phyloP scores from a whole-genome alignment of 441 rosid genomes.

The Hura crepitans region DNA sequence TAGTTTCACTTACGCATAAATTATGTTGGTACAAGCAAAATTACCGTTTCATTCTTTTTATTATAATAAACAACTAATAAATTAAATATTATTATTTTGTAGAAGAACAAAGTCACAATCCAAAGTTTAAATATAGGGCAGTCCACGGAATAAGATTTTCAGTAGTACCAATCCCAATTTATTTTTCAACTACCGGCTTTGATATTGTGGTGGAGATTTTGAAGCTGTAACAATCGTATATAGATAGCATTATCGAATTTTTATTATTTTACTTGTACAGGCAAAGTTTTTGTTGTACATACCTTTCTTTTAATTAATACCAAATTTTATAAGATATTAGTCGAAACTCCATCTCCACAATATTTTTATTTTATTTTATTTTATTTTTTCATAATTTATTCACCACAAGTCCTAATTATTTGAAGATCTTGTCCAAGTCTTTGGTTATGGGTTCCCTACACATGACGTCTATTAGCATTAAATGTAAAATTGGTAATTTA shows the following conservation, averaged over 20 bases:
- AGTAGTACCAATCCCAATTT: background rate
- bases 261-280: background rate
- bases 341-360: too few species aligned
- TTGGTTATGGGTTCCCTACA: background rate
- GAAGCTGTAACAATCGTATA: conserved; percentile 6
- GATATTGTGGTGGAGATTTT: conserved; percentile 13
- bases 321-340: too few species aligned
- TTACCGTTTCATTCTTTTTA: too few species aligned
- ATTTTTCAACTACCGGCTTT: background rate
- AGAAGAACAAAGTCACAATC: too few species aligned
- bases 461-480: background rate
- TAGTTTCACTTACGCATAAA: too few species aligned
- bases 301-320: conserved; percentile 4
- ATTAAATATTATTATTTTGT: too few species aligned
- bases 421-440: background rate
- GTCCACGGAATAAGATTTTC: background rate
- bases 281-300: background rate
- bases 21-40: too few species aligned
- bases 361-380: background rate
- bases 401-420: background rate
- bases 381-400: background rate
- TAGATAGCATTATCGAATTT: background rate
- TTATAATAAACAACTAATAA: too few species aligned
- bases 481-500: too few species aligned
- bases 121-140: background rate